phyloP scores from a whole-genome alignment of 164 flowering plant genomes.

The Aristolochia californica region DNA sequence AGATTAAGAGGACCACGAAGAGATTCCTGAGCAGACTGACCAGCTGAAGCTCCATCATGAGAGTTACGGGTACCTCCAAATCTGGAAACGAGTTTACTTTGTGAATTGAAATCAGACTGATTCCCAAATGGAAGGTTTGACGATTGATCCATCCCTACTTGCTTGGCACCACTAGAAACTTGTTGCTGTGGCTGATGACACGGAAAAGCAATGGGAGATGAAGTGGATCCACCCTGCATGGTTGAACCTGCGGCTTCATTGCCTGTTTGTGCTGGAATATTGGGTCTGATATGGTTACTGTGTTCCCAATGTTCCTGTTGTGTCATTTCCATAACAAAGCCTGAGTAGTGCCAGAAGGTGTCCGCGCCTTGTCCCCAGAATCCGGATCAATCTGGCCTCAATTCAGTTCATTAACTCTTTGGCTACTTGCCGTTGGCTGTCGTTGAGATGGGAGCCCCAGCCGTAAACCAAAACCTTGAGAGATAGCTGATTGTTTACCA shows the following conservation, averaged over 20 bases:
- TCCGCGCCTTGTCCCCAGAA: constrained; percentile 21
- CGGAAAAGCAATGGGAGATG: constrained; percentile 21
- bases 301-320: constrained; percentile 24
- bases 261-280: constrained; percentile 18
- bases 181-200: constrained; percentile 36
- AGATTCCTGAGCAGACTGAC: constrained; percentile 24
- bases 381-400: constrained; percentile 25
- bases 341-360: constrained; percentile 27
- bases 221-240: constrained; percentile 22
- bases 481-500: constrained; percentile 36
- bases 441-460: constrained; percentile 14
- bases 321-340: constrained; percentile 20
- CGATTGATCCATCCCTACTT: constrained; percentile 20
- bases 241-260: constrained; percentile 18
- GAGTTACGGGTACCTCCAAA: constrained; percentile 17
- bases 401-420: constrained; percentile 17
- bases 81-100: constrained; percentile 20
- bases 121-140: constrained; percentile 18
- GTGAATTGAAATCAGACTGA: constrained; percentile 6
- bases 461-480: constrained; percentile 42
- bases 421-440: constrained; percentile 28
- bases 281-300: constrained; percentile 9
- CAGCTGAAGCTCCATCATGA: constrained; percentile 18
- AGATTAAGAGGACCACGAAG: constrained; percentile 22
- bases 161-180: constrained; percentile 17